These are phyloP conservation scores for Marasmius fiardii DNA, from an alignment of 1,284 basidiomycete species.

Conservation along the genomic window DNA sequence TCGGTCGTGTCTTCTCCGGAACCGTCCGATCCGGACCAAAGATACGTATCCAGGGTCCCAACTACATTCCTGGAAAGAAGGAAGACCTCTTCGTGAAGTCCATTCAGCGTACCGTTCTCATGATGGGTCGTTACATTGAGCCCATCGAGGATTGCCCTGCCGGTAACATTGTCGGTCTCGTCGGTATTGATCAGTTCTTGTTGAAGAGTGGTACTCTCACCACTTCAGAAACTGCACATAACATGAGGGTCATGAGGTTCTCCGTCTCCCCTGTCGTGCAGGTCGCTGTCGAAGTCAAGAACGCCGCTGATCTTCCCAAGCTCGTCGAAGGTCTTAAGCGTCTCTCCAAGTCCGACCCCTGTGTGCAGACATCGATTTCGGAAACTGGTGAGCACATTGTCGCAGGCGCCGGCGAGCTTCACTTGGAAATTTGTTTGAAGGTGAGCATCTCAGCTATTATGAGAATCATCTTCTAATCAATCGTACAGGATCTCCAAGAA, in stretches of 20 bases:
- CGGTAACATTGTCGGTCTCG: conserved; percentile 98
- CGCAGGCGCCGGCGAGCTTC: conserved; percentile 98
- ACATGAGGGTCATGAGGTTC: conserved; percentile 99
- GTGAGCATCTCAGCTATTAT: conserved; percentile 31
- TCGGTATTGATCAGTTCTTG: conserved; percentile 99
- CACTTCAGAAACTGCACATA: conserved; percentile 97
- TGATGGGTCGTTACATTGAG: conserved; percentile 99
- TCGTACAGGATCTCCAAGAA: conserved; percentile 89
- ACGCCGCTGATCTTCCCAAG: conserved; percentile 98
- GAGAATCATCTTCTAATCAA: not conserved
- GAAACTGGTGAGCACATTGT: conserved; percentile 99
- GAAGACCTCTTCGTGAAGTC: conserved; percentile 98
- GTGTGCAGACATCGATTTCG: conserved; percentile 94
- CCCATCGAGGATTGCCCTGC: conserved; percentile 99
- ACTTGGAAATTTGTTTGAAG: conserved; percentile 99
- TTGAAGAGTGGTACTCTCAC: conserved; percentile 99
- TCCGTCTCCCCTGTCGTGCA: conserved; percentile 99
- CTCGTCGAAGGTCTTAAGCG: conserved; percentile 99
- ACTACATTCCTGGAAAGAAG: conserved; percentile 99
- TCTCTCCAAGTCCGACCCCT: conserved; percentile 99
- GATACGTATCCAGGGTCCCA: conserved; percentile 99
- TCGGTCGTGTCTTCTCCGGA: conserved; percentile 99
- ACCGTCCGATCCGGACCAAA: conserved; percentile 97
- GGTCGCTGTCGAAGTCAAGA: conserved; percentile 99
- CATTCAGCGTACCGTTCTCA: conserved; percentile 97